Base-by-base conservation (phyloP, 78 protist genomes). In the Speleostelium caveatum region DNA sequence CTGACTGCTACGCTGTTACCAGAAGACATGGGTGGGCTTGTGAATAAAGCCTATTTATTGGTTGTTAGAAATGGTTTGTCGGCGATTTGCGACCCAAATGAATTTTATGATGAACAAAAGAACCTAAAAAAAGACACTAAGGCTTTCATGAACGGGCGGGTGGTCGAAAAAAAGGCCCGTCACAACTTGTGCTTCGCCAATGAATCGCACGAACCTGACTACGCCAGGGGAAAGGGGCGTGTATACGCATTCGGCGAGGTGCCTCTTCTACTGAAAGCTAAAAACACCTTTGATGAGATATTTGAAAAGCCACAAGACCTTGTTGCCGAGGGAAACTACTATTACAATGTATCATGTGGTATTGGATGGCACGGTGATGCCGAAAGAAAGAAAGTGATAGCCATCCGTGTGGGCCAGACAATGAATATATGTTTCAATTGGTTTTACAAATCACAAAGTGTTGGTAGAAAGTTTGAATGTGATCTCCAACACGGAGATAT, bases 331-430 rank as follows among this genome's bases (percentile, higher is more conserved):
- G 75, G 75, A 26, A 68, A 68, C 41, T 68, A 68, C 19, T 68
- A 68, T 41, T 68, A 24, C 26, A 58, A 41, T 24, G 35, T 19
- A n/a, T 41, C 26, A 4, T 68, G 75, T 42, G 75, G 75, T 2
- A 68, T 68, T 42, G 75, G 75, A 12, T 68, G 35, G 26, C 75
- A 68, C 41, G 75, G 75, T 68, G 75, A 68, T 68, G 59, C 75
- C 28, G 75, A 68, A 41, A 41, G 75, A 35, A 14, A 26, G 2
- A 68, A 26, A 42, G 75, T 68, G 1, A 68, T 68, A 16, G 75
- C 38, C 2, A 26, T 41, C 12, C 36, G 75, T 41, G 41, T 38
- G 36, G 75, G 75, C 17, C 26, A 3, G 1, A 41, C 60, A 26
- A 68, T 68, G 75, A 68, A 68, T 24, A 41, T 68, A 8, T 68